These are phyloP conservation scores for Naganishia onofrii DNA, from an alignment of 768 basidiomycete species.

Conservation along the genomic window DNA sequence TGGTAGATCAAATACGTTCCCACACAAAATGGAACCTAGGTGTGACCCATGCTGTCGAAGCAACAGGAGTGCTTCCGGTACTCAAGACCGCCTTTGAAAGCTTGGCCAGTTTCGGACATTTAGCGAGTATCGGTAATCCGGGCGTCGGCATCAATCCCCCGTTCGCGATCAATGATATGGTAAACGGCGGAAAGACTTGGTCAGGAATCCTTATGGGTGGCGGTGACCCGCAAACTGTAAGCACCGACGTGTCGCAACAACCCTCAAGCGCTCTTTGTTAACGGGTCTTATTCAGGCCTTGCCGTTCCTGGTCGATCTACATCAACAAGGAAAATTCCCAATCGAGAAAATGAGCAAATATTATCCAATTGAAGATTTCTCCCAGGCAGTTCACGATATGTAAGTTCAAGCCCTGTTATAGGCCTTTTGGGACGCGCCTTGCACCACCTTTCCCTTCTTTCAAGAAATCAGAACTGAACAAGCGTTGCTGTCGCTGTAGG, in stretches of 20 bases:
- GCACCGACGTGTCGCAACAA: neutral
- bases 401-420: neutral
- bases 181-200: constrained; percentile 19
- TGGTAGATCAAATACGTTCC: constrained; percentile 8
- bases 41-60: constrained; percentile 25
- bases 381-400: constrained; percentile 34
- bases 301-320: constrained; percentile 33
- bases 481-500: neutral
- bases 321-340: constrained; percentile 44
- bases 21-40: constrained; percentile 20
- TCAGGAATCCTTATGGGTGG: constrained; percentile 18
- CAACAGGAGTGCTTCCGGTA: constrained; percentile 15
- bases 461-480: neutral
- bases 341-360: constrained; percentile 39
- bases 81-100: constrained; percentile 23
- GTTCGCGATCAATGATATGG: constrained; percentile 24
- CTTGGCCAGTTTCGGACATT: constrained; percentile 18
- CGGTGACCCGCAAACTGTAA: constrained; percentile 20
- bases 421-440: neutral
- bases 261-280: neutral
- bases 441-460: no score
- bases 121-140: constrained; percentile 18
- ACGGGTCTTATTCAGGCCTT: neutral
- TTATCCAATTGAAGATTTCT: constrained; percentile 38
- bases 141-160: constrained; percentile 12